Percentiles rank a stretch among this genome's conserved stretches.
Conservation (phyloP, 2,329 filamentous ascomycete species). For the Eurotiales sp. region DNA sequence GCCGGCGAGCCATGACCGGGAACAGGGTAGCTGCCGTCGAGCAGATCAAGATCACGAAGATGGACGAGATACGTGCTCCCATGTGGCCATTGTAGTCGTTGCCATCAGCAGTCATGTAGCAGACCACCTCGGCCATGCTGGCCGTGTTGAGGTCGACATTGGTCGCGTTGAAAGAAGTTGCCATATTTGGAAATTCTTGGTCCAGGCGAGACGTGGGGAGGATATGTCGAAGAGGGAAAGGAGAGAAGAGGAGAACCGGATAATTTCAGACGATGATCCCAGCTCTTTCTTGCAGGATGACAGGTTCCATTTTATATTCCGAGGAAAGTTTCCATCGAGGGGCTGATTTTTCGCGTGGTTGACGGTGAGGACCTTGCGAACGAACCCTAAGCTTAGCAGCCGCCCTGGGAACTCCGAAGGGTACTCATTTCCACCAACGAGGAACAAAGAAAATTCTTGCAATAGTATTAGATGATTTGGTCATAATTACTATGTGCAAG, state of each 20-base stretch:
- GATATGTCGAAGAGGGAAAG: neutral
- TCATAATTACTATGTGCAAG: neutral
- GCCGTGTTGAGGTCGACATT: slow-evolving; percentile 44
- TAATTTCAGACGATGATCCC: neutral
- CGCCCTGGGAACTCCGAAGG: neutral
- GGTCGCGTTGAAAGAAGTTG: slow-evolving; percentile 32
- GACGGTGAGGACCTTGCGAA: slow-evolving; percentile 8
- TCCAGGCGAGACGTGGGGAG: neutral
- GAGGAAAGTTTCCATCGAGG: neutral
- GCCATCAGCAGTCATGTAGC: slow-evolving; percentile 43
- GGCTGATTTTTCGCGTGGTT: neutral
- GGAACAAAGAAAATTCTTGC: neutral
- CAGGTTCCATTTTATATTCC: neutral
- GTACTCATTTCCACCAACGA: neutral
- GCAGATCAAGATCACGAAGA: slow-evolving; percentile 45
- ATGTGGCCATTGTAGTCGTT: slow-evolving; percentile 55
- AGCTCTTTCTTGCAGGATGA: neutral
- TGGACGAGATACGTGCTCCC: slow-evolving; percentile 40
- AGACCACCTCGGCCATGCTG: slow-evolving; percentile 46
- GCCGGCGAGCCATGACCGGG: slow-evolving; percentile 44
- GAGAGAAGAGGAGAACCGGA: neutral
- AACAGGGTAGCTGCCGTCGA: slow-evolving; percentile 44
- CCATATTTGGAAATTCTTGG: neutral
- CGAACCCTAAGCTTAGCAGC: neutral
- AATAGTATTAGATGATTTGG: neutral